Evolutionary conservation across 176 grass and related monocot species (phyloP).

Genomic region (Oryza nivara): DNA sequence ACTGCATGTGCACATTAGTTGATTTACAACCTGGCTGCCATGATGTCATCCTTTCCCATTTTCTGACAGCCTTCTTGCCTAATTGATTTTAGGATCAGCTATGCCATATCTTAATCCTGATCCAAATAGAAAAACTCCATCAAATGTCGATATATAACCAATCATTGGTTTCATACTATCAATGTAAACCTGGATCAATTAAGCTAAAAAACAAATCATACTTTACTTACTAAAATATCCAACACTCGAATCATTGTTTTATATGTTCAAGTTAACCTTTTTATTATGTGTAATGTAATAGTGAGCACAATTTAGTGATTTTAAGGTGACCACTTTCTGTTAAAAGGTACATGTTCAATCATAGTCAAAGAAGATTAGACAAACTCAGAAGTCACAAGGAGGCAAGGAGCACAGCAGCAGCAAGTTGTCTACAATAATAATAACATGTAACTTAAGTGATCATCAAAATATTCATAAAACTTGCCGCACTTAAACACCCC

Average conservation of each 20-base stretch:
- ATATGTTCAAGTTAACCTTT: neutral
- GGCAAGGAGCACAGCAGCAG: too few species aligned
- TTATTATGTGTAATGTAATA: neutral
- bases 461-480: too few species aligned
- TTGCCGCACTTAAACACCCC: too few species aligned
- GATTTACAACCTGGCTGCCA: conserved; percentile 31
- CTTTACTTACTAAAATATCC: neutral
- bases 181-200: neutral
- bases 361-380: too few species aligned
- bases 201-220: neutral
- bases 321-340: too few species aligned
- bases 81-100: conserved; percentile 37
- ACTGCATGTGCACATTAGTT: conserved; percentile 52
- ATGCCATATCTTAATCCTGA: neutral
- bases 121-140: neutral
- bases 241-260: neutral
- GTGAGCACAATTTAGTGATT: neutral
- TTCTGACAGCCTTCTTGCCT: conserved; percentile 40
- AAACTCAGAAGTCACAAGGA: too few species aligned
- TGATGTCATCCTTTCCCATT: conserved; percentile 41
- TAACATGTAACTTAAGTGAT: too few species aligned
- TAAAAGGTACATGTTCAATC: too few species aligned
- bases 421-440: too few species aligned
- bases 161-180: neutral
- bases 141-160: neutral